Conservation (phyloP, 257 asterid genomes). For the Scutellaria baicalensis region DNA sequence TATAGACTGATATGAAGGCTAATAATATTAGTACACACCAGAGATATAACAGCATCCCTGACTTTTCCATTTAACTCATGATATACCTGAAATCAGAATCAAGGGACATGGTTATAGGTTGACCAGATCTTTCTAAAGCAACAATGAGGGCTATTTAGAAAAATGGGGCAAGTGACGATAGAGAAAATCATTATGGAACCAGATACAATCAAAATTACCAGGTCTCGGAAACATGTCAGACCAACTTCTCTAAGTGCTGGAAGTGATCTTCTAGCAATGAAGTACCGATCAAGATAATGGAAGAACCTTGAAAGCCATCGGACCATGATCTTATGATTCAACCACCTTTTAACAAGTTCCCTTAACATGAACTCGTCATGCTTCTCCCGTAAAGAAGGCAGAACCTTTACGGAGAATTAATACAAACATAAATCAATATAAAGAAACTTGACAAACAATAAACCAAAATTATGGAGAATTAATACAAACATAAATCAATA, state of each 20-base stretch:
- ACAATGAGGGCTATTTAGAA: background rate
- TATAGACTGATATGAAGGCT: background rate
- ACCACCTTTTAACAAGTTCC: constrained; percentile 94
- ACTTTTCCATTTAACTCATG: constrained; percentile 69
- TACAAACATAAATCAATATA: background rate
- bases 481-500: background rate
- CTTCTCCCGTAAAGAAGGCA: constrained; percentile 80
- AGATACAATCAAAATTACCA: constrained; percentile 36
- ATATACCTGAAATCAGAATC: constrained; percentile 61
- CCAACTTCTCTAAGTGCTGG: constrained; percentile 93
- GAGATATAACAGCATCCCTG: constrained; percentile 89
- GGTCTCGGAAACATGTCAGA: constrained; percentile 82
- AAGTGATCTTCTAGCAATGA: constrained; percentile 94
- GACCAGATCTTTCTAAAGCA: background rate
- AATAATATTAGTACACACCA: constrained; percentile 41
- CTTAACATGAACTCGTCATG: constrained; percentile 95
- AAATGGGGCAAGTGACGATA: background rate
- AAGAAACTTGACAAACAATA: background rate
- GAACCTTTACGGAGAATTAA: constrained; percentile 33
- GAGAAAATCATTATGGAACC: background rate
- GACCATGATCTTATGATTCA: constrained; percentile 92
- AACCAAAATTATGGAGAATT: constrained; percentile 5
- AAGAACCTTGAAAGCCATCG: constrained; percentile 97
- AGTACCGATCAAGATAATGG: constrained; percentile 89
- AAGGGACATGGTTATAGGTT: background rate